Evolutionary conservation across 163 green algal species (phyloP), one percentile per base, ranked within the genome.

Genomic region (Scenedesmus sp.): DNA sequence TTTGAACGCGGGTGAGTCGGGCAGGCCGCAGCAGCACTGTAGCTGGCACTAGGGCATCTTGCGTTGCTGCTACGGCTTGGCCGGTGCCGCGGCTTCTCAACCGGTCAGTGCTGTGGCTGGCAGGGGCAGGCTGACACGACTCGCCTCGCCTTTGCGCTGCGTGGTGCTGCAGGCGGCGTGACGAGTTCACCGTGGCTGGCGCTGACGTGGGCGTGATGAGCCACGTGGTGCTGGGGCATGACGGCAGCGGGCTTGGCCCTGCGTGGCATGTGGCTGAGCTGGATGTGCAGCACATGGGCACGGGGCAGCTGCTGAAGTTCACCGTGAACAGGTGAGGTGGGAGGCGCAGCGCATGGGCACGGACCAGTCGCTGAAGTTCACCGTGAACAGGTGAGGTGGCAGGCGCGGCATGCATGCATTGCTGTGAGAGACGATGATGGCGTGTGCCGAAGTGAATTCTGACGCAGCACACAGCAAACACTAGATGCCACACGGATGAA

Each of bases 211-310:
- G 94, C 2, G 85, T 30, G 0, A 90, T 97, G 79, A 78, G 79
- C 24, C 85, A 94, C 83, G 79, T 97, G 81, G 51, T 92, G 10
- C 82, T 97, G 30, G 91, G 93, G 20, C 94, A 97, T 91, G 93
- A 97, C 89, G 93, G 94, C 89, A 91, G 24, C 0, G 92, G 93
- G 7, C 43, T 87, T 3, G 61, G 59, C 0, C 83, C 95, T 7
- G 87, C 78, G 18, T 98, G 96, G 95, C 92, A 96, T 83, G 85
- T 97, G 88, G 93, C 95, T 59, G 81, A 90, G 68, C 84, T 95
- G 46, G 88, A 94, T 72, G 91, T 97, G 26, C 20, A 87, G 43
- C 88, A 92, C 53, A 20, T 88, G 33, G 44, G 43, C 10, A 88
- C 61, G 33, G 88, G 88, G 18, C 80, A 88, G 65, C 24, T 65